A percentile compares a stretch with the other conserved stretches of the same genome.
Evolutionary conservation across 257 asterid species (phyloP).

Genomic region (Solanum virginianum): DNA sequence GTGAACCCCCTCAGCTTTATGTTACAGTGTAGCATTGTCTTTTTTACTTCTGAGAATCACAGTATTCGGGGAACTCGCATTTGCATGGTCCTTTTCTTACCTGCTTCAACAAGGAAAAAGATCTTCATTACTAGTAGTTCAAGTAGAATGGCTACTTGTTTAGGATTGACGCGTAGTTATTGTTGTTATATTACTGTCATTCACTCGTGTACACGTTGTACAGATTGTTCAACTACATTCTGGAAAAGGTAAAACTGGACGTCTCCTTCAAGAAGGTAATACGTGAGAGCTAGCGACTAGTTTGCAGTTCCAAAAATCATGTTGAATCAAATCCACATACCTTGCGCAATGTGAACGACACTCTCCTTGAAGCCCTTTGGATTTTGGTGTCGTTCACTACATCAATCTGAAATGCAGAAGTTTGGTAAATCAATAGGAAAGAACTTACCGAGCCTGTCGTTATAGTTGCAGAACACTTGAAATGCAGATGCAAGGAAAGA

Average conservation of each 20-base stretch:
- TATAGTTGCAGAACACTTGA: not conserved
- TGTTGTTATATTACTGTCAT: not conserved
- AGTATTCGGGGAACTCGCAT: slow-evolving; percentile 57
- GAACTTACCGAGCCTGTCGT: not conserved
- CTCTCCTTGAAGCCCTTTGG: slow-evolving; percentile 75
- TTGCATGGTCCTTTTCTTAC: slow-evolving; percentile 55
- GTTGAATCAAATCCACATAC: slow-evolving; percentile 14
- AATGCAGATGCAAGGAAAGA: not conserved
- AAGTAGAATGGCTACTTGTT: not conserved
- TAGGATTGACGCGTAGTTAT: not conserved
- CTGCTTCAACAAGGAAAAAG: slow-evolving; percentile 21
- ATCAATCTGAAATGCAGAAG: slow-evolving; percentile 47
- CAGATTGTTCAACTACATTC: not conserved
- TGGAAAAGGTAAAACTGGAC: not conserved
- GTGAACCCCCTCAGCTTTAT: not conserved
- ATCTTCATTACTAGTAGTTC: not conserved
- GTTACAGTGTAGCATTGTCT: not conserved
- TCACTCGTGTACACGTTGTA: not conserved
- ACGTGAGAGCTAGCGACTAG: not conserved
- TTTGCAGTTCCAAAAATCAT: not conserved
- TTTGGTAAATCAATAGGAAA: not conserved
- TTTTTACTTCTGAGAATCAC: slow-evolving; percentile 65
- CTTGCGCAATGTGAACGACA: slow-evolving; percentile 87
- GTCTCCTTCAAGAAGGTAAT: not conserved
- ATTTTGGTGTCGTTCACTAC: slow-evolving; percentile 51